Base-by-base conservation (phyloP, 129 eudicot species). In the Oenanthe sinensis region DNA sequence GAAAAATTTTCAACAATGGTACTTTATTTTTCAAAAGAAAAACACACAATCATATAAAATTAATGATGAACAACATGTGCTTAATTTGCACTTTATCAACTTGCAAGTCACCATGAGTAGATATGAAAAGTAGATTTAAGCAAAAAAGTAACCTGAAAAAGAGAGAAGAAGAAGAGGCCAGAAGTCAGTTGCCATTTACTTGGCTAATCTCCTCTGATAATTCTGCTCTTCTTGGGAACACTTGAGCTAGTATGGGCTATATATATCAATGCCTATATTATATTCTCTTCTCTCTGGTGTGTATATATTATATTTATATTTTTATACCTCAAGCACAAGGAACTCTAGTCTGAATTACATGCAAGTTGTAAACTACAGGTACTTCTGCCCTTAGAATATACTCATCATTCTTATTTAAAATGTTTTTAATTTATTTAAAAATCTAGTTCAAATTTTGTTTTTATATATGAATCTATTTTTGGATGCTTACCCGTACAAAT, bases 171-270 rank as follows among this genome's bases (percentile, higher is more conserved):
- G 75, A 79, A 85, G 83, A 77, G 84, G 44, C 81, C 68, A 79
- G 83, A 83, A 86, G 86, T 81, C 24, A 81, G 83, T 79, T 78
- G 93, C 90, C 93, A 89, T 89, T 83, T 75, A 8, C 54, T 43
- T 26, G 8, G 76, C 50, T 40, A 45, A 43, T 72, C 50, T 72
- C 75, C 49, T 22, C 75, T 10, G 75, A 70, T 70, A 15, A 42
- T 33, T 71, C 75, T 60, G 68, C 15, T 58, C 75, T 71, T 43
- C 47, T 71, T 42, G 19, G 75, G 75, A 44, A 72, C 36, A 20
- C 8, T 19, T 19, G 48, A 19, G 30, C 28, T 47, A 70, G 47
- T 39, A 37, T 70, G 28, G 75, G 26, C 48, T 11, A 6, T 37
- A n/a, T n/a, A 15, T 68, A 33, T 68, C 42, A 68, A 68, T 68